Base-by-base conservation (phyloP, 495 filamentous ascomycete species). In the Daldinia vernicosa region DNA sequence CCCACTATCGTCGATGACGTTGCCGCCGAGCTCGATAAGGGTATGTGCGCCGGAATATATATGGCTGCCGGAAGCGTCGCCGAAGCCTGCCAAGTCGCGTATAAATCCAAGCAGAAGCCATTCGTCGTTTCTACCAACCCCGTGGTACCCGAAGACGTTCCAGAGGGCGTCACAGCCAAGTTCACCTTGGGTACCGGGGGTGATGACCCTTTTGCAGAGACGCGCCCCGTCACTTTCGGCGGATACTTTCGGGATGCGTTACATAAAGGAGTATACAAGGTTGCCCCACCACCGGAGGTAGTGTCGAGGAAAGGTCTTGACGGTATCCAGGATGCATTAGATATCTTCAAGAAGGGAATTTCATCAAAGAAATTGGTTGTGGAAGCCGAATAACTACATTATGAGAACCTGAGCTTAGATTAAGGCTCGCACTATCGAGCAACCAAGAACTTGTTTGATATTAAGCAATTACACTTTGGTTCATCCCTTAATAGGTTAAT, bases 1-100 rank as follows among this genome's bases (percentile, higher is more conserved):
- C 43, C 74, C 12, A 58, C 67, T 53, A 69, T 80, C 6, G 70
- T 75, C 28, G 60, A 75, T 28, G 70, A 78, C 3, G 65, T 83
- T 26, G 69, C 26, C 26, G 66, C 62, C 8, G 73, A 75, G 66
- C 66, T 75, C 27, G 73, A 72, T 55, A 67, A 75, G 39, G 73
- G 69, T 6, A 27, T 30, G 15, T 75, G 65, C 52, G 65, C 4
- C n/a, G 40, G 40, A 19, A 45, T 45, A 6, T 45, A 45, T 6
- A 45, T 45, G 40, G 40, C 40, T 3, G 58, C 59, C 0, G 69
- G 73, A 32, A 64, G 59, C 30, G 54, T 61, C 0, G 53, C 66
- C 0, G 47, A 37, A 14, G 62, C 69, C 17, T 72, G 62, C 15
- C 66, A 70, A 33, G 63, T 72, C n/a, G 39, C 73, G 8, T 39